Evolutionary conservation across 352 stramenopile genomes (phyloP).

Genomic region (Pythium brachiatum): DNA sequence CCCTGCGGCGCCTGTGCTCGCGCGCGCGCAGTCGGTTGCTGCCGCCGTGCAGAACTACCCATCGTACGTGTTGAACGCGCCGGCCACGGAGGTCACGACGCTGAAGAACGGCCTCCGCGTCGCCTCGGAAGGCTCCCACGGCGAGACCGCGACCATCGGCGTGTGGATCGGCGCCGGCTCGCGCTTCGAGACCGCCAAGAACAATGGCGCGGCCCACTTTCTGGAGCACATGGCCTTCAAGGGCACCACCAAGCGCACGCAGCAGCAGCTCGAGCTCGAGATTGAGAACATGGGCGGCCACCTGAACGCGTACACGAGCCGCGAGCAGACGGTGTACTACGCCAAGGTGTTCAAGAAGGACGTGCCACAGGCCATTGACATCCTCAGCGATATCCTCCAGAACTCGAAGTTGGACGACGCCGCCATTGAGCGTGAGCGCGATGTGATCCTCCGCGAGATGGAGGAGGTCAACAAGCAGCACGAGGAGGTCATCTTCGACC

Average conservation of each 20-base stretch:
- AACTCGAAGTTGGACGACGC: conserved; percentile 96
- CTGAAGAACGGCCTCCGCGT: conserved; percentile 96
- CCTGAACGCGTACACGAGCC: conserved; percentile 98
- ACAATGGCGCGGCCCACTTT: conserved; percentile 99
- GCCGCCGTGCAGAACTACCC: conserved; percentile 76
- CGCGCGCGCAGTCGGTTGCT: conserved; percentile 65
- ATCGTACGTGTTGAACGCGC: conserved; percentile 91
- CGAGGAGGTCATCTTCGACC: conserved; percentile 98
- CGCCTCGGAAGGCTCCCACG: conserved; percentile 95
- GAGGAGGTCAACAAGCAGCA: conserved; percentile 98
- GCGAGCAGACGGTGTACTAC: conserved; percentile 99
- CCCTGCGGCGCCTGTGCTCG: conserved; percentile 42
- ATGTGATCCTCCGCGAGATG: conserved; percentile 99
- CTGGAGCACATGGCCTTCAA: conserved; percentile 99
- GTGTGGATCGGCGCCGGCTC: conserved; percentile 96
- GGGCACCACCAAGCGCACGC: conserved; percentile 95
- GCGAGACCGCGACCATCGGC: conserved; percentile 98
- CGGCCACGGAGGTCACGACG: conserved; percentile 96
- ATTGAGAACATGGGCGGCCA: conserved; percentile 99
- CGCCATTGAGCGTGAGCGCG: conserved; percentile 96
- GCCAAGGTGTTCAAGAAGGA: conserved; percentile 99
- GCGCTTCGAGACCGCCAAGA: conserved; percentile 97
- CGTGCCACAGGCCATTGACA: conserved; percentile 96
- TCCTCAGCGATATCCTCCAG: conserved; percentile 99
- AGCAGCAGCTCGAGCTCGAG: conserved; percentile 98